These are phyloP conservation scores for Croton laevigatus DNA, from an alignment of 441 rosid genomes.

Conservation along the genomic window DNA sequence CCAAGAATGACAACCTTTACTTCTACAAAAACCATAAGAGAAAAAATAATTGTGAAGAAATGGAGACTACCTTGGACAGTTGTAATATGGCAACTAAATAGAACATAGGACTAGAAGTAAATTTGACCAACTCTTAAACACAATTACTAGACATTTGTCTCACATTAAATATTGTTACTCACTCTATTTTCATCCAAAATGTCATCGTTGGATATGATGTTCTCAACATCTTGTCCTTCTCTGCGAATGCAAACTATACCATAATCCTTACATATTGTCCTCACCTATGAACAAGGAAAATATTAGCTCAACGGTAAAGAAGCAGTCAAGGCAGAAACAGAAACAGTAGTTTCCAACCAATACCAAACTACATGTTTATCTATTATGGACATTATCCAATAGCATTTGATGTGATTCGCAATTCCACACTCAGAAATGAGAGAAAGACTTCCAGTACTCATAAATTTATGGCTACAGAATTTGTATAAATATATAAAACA, in stretches of 20 bases:
- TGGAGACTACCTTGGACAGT: neutral
- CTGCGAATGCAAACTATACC: constrained; percentile 85
- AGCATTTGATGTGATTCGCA: neutral
- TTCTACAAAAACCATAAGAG: neutral
- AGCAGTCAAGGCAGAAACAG: neutral
- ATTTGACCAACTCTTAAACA: neutral
- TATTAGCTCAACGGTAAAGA: neutral
- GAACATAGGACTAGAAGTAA: neutral
- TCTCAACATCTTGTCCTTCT: constrained; percentile 71
- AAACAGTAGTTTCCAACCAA: neutral
- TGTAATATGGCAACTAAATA: neutral
- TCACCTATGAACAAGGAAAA: constrained; percentile 40
- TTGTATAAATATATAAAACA: neutral
- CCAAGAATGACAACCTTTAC: neutral
- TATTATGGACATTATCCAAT: neutral
- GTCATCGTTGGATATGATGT: constrained; percentile 41
- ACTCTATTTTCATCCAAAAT: constrained; percentile 59
- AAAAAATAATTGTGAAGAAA: neutral
- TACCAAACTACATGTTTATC: neutral
- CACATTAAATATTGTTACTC: constrained; percentile 10
- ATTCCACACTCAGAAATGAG: neutral
- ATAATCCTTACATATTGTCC: constrained; percentile 58
- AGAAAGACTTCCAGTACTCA: neutral
- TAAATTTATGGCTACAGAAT: neutral
- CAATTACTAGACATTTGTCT: neutral